Conservation (phyloP, 2,329 filamentous ascomycete species). For the Aspergillus sp. region DNA sequence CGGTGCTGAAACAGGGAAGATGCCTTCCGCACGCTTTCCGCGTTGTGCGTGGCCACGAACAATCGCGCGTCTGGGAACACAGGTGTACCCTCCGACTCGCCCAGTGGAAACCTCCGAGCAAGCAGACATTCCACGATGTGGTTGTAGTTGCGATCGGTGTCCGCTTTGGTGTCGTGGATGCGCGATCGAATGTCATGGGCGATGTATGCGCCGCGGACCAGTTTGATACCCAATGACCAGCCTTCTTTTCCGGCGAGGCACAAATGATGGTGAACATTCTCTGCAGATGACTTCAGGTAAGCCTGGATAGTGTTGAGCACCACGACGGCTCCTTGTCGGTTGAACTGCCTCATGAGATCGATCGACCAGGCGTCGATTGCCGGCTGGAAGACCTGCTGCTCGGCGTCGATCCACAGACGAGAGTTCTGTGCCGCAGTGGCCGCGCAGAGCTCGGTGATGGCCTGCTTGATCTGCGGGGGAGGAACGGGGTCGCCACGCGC, state of each 20-base stretch:
- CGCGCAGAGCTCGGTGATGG: conserved; percentile 40
- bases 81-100: conserved; percentile 14
- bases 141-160: conserved; percentile 50
- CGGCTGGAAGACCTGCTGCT: conserved; percentile 46
- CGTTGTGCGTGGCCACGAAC: conserved; percentile 56
- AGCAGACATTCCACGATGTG: conserved; percentile 50
- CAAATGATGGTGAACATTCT: conserved; percentile 41
- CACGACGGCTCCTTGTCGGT: conserved; percentile 32
- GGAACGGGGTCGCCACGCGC: conserved; percentile 30
- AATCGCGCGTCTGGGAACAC: conserved; percentile 39
- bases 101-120: conserved; percentile 34
- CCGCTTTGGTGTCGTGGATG: conserved; percentile 40
- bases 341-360: conserved; percentile 47
- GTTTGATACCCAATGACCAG: conserved; percentile 45
- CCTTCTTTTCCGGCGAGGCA: conserved; percentile 38
- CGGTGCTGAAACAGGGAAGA: conserved; percentile 36
- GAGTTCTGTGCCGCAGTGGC: conserved; percentile 33
- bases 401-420: conserved; percentile 49
- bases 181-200: conserved; percentile 35
- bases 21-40: conserved; percentile 48
- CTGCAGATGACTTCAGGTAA: conserved; percentile 44
- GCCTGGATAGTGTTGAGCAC: conserved; percentile 48
- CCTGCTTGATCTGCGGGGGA: conserved; percentile 32
- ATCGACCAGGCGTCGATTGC: conserved; percentile 49
- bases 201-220: conserved; percentile 50